These are phyloP conservation scores for Gracilaria domingensis DNA, from an alignment of 23 red algal species.

Conservation along the genomic window DNA sequence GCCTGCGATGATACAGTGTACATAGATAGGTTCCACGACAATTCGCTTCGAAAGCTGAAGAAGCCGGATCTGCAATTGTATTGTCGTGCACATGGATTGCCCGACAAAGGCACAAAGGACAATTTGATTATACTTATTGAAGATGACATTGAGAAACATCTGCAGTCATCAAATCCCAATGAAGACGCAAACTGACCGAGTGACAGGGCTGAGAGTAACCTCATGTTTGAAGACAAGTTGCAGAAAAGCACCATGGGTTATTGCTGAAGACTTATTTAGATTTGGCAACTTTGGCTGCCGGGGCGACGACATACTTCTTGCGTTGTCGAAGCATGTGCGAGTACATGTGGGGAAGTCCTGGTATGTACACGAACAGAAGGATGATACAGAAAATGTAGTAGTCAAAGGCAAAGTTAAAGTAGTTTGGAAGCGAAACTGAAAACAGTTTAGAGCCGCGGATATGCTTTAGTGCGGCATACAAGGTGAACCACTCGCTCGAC, in stretches of 20 bases:
- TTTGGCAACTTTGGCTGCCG: conserved; percentile 45
- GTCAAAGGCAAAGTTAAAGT: conserved; percentile 94
- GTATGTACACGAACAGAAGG: conserved; percentile 78
- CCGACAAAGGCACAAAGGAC: conserved; percentile 29
- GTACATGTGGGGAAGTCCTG: conserved; percentile 92
- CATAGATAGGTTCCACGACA: neutral
- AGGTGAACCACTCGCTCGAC: conserved; percentile 75
- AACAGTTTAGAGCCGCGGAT: conserved; percentile 48
- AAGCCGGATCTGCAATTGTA: conserved; percentile 51
- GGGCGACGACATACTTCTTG: conserved; percentile 49
- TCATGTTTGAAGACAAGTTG: neutral
- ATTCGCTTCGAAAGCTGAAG: conserved; percentile 18
- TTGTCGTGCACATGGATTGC: conserved; percentile 66
- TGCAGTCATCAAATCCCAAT: neutral
- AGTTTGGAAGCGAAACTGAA: conserved; percentile 80
- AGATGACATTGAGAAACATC: conserved; percentile 35
- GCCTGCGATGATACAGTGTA: conserved; percentile 43
- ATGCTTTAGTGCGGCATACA: conserved; percentile 74
- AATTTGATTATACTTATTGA: conserved; percentile 36
- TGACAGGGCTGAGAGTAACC: no score
- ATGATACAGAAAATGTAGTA: conserved; percentile 58
- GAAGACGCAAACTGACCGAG: neutral
- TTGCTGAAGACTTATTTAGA: conserved; percentile 7
- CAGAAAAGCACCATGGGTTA: neutral
- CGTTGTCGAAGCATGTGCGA: conserved; percentile 92